Conservation (phyloP, 1,139 yeast genomes). For the Pichia inconspicua region DNA sequence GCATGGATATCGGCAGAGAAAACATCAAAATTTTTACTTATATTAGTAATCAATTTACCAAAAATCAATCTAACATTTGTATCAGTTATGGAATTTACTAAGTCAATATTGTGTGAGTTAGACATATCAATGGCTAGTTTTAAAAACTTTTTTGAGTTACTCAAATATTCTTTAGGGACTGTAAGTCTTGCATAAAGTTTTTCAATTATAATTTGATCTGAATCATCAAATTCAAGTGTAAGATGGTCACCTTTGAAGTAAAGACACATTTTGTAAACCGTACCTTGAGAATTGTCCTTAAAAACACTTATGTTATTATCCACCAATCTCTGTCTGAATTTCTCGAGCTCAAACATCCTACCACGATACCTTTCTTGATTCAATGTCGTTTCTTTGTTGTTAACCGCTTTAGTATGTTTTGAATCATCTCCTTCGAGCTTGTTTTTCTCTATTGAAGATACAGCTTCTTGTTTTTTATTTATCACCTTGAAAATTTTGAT, state of each 20-base stretch:
- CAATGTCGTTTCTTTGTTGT: not conserved
- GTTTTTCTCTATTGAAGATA: not conserved
- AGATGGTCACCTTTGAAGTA: conserved; percentile 22
- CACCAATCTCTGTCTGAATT: conserved; percentile 22
- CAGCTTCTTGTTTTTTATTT: conserved; percentile 10
- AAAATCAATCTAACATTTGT: conserved; percentile 21
- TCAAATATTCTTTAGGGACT: conserved; percentile 26
- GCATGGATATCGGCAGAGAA: conserved; percentile 19
- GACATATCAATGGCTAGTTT: conserved; percentile 30
- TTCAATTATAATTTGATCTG: conserved; percentile 20
- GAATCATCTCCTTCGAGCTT: not conserved
- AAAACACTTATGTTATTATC: conserved; percentile 17
- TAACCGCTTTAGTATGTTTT: conserved; percentile 1
- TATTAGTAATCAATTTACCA: conserved; percentile 25
- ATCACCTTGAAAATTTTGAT: conserved; percentile 40
- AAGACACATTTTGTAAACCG: conserved; percentile 22
- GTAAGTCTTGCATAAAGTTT: conserved; percentile 23
- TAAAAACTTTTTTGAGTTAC: conserved; percentile 33
- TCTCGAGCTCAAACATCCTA: conserved; percentile 20
- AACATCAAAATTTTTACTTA: conserved; percentile 23
- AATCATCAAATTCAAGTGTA: conserved; percentile 24
- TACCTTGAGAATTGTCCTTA: conserved; percentile 23
- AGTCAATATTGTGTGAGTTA: conserved; percentile 18
- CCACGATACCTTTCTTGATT: conserved; percentile 11
- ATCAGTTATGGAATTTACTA: conserved; percentile 24